phyloP scores from a whole-genome alignment of 2,329 filamentous ascomycete species.

The Beauveria sp. region DNA sequence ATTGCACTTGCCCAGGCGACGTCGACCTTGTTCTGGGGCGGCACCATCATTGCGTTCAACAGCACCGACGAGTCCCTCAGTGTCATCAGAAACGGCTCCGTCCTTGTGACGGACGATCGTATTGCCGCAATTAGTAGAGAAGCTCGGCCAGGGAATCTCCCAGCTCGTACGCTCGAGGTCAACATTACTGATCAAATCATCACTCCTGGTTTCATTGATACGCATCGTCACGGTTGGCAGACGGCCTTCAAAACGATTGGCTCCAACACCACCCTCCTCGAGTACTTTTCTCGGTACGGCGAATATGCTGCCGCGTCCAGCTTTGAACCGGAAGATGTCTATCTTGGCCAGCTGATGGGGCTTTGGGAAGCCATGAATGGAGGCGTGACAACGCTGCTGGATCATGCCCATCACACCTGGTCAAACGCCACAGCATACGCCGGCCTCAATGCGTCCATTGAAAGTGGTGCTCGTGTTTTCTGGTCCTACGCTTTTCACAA shows the following conservation, averaged over 20 bases:
- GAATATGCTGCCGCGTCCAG: slow-evolving; percentile 23
- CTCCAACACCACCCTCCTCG: slow-evolving; percentile 41
- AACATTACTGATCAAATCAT: slow-evolving; percentile 45
- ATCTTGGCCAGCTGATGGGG: background rate
- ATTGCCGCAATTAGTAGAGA: background rate
- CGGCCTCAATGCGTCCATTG: slow-evolving; percentile 37
- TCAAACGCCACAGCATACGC: slow-evolving; percentile 27
- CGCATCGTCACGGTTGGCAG: slow-evolving; percentile 49
- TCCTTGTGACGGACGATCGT: slow-evolving; percentile 25
- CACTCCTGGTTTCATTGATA: slow-evolving; percentile 49
- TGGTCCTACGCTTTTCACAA: slow-evolving; percentile 38
- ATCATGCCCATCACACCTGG: slow-evolving; percentile 8
- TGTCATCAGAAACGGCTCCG: slow-evolving; percentile 32
- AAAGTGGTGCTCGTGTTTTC: slow-evolving; percentile 41
- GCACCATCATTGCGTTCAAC: slow-evolving; percentile 36
- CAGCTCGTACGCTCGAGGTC: slow-evolving; percentile 27
- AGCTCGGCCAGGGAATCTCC: background rate
- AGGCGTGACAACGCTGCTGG: slow-evolving; percentile 5
- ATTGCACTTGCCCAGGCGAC: background rate
- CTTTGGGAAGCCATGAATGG: slow-evolving; percentile 1
- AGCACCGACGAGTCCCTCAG: slow-evolving; percentile 23
- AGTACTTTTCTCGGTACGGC: slow-evolving; percentile 33
- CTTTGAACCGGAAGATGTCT: slow-evolving; percentile 4
- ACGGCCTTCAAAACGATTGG: slow-evolving; percentile 45
- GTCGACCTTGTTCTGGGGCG: slow-evolving; percentile 23